Evolutionary conservation across 139 green algal species (phyloP).

Genomic region (Chlamydomonas eustigma): DNA sequence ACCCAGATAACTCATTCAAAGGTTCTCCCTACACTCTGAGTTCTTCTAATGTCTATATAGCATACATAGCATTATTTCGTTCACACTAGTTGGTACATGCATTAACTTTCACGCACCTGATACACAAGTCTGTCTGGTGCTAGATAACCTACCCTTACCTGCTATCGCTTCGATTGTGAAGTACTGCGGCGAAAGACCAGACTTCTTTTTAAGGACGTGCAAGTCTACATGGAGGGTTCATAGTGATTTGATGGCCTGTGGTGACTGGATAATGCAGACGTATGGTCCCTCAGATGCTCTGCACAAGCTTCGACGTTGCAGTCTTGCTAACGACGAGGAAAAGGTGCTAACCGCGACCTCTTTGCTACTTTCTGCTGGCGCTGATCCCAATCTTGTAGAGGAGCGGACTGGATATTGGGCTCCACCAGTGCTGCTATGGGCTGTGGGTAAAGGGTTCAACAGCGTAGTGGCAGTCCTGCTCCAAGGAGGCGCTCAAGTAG

Average conservation of each 20-base stretch:
- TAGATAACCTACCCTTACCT: neutral
- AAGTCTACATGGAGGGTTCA: neutral
- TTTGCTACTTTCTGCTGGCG: neutral
- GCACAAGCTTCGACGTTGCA: neutral
- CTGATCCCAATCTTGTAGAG: neutral
- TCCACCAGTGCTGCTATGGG: neutral
- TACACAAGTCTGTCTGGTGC: too few relatives aligned
- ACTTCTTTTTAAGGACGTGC: neutral
- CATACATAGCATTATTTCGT: too few relatives aligned
- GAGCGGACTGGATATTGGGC: neutral
- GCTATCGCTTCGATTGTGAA: neutral
- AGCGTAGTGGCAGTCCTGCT: neutral
- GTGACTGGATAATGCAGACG: neutral
- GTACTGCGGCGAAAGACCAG: neutral
- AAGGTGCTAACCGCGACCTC: neutral
- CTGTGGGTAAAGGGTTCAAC: neutral
- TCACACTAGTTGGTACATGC: too few relatives aligned
- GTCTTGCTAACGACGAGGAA: neutral
- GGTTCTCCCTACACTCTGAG: too few relatives aligned
- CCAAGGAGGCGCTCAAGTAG: neutral
- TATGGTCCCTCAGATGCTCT: neutral
- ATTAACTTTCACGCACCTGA: too few relatives aligned
- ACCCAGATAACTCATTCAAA: too few relatives aligned
- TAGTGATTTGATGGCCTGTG: neutral
- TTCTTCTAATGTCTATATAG: too few relatives aligned